Conservation (phyloP, 192 early-diverging fungal species). For the Podochytrium sp. region DNA sequence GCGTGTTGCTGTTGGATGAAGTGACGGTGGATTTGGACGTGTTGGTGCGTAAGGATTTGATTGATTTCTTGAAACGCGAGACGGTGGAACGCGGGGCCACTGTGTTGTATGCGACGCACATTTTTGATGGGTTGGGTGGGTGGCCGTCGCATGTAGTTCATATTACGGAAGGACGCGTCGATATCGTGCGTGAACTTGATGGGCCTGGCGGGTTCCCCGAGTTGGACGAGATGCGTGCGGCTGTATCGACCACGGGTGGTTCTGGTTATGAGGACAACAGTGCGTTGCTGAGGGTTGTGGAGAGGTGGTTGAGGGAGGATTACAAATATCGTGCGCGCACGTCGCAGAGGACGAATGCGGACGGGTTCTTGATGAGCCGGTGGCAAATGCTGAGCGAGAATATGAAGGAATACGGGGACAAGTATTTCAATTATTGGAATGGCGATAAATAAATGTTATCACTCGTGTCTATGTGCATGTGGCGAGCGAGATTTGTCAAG, state of each 20-base stretch:
- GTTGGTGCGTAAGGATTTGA: conserved; percentile 69
- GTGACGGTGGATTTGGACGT: conserved; percentile 84
- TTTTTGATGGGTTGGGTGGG: conserved; percentile 76
- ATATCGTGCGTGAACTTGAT: conserved; percentile 47
- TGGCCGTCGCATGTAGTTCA: conserved; percentile 79
- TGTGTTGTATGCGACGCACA: conserved; percentile 82
- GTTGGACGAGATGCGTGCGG: conserved; percentile 48
- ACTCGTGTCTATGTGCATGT: not conserved
- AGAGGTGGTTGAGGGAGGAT: conserved; percentile 72
- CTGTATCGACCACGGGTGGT: conserved; percentile 1
- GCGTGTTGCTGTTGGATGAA: conserved; percentile 74
- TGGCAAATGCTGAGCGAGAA: conserved; percentile 61
- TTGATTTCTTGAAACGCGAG: conserved; percentile 69
- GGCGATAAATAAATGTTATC: not conserved
- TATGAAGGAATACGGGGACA: conserved; percentile 57
- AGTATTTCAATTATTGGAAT: conserved; percentile 58
- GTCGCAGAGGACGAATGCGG: conserved; percentile 16
- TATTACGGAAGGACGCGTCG: conserved; percentile 59
- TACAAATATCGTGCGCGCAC: conserved; percentile 30
- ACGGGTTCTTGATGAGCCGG: conserved; percentile 43
- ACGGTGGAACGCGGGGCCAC: conserved; percentile 64
- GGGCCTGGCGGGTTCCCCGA: conserved; percentile 54
- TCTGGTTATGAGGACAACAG: conserved; percentile 47
- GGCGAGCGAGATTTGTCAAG: too few relatives aligned
- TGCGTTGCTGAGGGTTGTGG: conserved; percentile 58